Percentiles rank a stretch among this genome's conserved stretches.
Conservation (phyloP, 2,329 filamentous ascomycete species). For the Sclerotiophoma versabilis region DNA sequence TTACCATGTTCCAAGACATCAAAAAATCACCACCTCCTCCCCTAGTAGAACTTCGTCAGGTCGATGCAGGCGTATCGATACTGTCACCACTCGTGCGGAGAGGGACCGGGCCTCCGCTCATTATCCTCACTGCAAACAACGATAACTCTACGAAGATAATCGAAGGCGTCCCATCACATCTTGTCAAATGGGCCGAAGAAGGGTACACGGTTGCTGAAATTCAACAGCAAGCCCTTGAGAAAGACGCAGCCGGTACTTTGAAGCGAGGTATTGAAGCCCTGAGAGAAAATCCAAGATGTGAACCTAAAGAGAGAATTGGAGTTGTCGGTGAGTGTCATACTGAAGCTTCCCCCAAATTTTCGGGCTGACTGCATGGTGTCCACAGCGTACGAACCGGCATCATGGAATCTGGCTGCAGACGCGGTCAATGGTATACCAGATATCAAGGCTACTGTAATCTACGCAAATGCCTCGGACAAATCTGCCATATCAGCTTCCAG, state of each 20-base stretch:
- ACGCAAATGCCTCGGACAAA: slow-evolving; percentile 12
- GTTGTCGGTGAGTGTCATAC: slow-evolving; percentile 4
- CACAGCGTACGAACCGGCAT: slow-evolving; percentile 15
- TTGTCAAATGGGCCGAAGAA: slow-evolving; percentile 72
- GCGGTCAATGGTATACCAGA: slow-evolving; percentile 2
- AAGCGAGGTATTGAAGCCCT: slow-evolving; percentile 13
- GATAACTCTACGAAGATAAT: slow-evolving; percentile 3
- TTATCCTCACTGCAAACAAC: slow-evolving; percentile 13
- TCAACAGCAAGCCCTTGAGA: slow-evolving; percentile 12
- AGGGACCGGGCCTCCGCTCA: slow-evolving; percentile 17
- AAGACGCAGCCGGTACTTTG: slow-evolving; percentile 2
- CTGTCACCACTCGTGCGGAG: slow-evolving; percentile 15
- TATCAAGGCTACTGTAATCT: slow-evolving; percentile 12
- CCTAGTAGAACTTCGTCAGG: not conserved
- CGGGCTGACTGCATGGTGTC: not conserved
- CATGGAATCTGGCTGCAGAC: slow-evolving; percentile 11
- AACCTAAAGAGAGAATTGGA: slow-evolving; percentile 7
- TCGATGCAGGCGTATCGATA: slow-evolving; percentile 6
- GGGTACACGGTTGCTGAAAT: slow-evolving; percentile 55
- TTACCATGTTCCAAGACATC: slow-evolving; percentile 9
- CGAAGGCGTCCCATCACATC: slow-evolving; percentile 21
- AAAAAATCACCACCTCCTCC: slow-evolving; percentile 19
- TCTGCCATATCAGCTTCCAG: slow-evolving; percentile 4
- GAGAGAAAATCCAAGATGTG: slow-evolving; percentile 10
- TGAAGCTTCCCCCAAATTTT: not conserved